Conservation (phyloP, 1,284 basidiomycete genomes). For the Phellopilus nigrolimitatus region DNA sequence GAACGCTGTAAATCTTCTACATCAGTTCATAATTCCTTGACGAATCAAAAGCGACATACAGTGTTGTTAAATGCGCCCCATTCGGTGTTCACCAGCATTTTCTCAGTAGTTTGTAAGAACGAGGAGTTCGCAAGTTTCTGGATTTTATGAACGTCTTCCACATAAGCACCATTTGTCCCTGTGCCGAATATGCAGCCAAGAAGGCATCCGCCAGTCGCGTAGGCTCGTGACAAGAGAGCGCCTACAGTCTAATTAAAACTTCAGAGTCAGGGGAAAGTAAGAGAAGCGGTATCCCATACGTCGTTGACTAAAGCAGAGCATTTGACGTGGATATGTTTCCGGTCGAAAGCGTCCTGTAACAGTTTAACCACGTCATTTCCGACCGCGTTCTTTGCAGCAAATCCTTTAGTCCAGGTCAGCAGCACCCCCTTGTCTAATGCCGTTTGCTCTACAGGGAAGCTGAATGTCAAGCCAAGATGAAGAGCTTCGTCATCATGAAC, state of each 20-base stretch:
- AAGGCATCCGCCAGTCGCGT: conserved; percentile 84
- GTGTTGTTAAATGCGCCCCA: conserved; percentile 96
- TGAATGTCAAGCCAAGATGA: conserved; percentile 90
- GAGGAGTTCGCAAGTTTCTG: conserved; percentile 72
- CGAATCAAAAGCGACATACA: conserved; percentile 34
- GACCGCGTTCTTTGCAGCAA: conserved; percentile 84
- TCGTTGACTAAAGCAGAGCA: conserved; percentile 97
- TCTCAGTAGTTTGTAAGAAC: conserved; percentile 54
- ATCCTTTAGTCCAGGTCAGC: conserved; percentile 97
- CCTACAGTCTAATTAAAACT: conserved; percentile 74
- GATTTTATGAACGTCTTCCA: conserved; percentile 84
- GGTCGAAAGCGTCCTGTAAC: conserved; percentile 89
- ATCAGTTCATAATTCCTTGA: conserved; percentile 10
- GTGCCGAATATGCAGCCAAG: conserved; percentile 93
- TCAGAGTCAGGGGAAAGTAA: conserved; percentile 16
- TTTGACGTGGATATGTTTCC: conserved; percentile 90
- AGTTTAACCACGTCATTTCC: conserved; percentile 91
- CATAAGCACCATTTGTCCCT: conserved; percentile 96
- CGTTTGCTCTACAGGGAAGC: conserved; percentile 96
- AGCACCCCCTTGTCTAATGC: conserved; percentile 88
- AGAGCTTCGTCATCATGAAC: conserved; percentile 44
- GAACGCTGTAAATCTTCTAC: conserved; percentile 49
- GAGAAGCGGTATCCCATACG: conserved; percentile 43
- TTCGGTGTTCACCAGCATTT: conserved; percentile 97
- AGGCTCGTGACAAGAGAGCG: conserved; percentile 87